phyloP scores from a whole-genome alignment of 2,329 filamentous ascomycete species.

The Pseudogymnoascus sp. region DNA sequence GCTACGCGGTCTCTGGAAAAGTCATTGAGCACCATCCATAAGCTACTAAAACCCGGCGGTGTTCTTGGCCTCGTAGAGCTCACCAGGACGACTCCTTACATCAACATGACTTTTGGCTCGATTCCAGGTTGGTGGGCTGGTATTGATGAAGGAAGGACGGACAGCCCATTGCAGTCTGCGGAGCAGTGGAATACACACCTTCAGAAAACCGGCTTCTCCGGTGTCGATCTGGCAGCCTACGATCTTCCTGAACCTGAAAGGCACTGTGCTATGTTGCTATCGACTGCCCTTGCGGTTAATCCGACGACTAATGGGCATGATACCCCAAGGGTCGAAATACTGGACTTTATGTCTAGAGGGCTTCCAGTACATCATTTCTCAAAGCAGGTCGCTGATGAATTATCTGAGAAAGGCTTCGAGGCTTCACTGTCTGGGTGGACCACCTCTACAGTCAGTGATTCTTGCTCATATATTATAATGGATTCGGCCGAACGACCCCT shows the following conservation, averaged over 20 bases:
- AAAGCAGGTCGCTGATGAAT: not conserved
- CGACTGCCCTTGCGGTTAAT: not conserved
- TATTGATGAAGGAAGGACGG: slow-evolving; percentile 13
- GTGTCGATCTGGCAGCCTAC: slow-evolving; percentile 22
- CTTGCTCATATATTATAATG: not conserved
- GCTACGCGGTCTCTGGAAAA: slow-evolving; percentile 26
- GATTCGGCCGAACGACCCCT: not conserved
- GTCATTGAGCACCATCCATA: slow-evolving; percentile 21
- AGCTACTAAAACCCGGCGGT: slow-evolving; percentile 24
- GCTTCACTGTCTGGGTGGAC: not conserved
- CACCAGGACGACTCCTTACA: not conserved
- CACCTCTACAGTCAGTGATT: not conserved
- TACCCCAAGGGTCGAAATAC: not conserved
- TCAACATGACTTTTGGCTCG: not conserved
- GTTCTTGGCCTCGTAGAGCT: slow-evolving; percentile 20
- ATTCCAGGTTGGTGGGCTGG: slow-evolving; percentile 10
- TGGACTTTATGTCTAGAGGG: not conserved
- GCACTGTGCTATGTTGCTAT: not conserved
- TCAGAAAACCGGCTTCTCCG: slow-evolving; percentile 24
- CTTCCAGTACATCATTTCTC: not conserved
- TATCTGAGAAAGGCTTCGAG: not conserved
- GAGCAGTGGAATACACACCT: slow-evolving; percentile 15
- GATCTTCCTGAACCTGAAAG: slow-evolving; percentile 1
- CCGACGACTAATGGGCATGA: not conserved
- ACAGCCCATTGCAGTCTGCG: slow-evolving; percentile 7